Conservation (phyloP, 257 asterid genomes). For the Solanum ossicruentum region DNA sequence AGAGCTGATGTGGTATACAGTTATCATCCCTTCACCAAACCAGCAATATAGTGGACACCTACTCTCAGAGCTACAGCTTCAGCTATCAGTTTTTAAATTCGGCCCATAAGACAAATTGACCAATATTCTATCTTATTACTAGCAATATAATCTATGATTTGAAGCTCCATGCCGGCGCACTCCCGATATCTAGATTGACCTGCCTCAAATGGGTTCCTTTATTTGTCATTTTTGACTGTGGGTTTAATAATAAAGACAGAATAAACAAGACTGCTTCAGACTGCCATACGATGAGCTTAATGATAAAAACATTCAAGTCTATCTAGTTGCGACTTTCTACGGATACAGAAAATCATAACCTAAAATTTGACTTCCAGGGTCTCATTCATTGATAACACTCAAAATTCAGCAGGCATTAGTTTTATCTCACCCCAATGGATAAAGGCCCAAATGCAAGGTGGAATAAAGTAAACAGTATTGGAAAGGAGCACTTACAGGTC, state of each 20-base stretch:
- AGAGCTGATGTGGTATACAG: neutral
- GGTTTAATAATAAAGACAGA: neutral
- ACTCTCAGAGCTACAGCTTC: neutral
- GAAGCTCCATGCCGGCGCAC: neutral
- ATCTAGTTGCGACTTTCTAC: neutral
- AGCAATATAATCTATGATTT: neutral
- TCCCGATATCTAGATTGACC: neutral
- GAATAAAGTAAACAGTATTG: neutral
- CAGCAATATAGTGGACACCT: neutral
- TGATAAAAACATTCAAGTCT: neutral
- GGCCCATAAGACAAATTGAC: neutral
- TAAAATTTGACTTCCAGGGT: neutral
- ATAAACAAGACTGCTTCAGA: neutral
- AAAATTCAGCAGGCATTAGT: neutral
- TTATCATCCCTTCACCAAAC: neutral
- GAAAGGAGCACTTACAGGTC: slow-evolving; percentile 56
- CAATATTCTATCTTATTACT: neutral
- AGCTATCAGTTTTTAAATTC: neutral
- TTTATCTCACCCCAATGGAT: neutral
- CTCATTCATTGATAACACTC: neutral
- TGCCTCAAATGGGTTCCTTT: neutral
- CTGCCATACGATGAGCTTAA: neutral
- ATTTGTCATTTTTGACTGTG: neutral
- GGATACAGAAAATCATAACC: neutral
- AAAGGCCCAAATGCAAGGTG: neutral